Evolutionary conservation across 768 basidiomycete genomes (phyloP).

Genomic region (Russula foetens): DNA sequence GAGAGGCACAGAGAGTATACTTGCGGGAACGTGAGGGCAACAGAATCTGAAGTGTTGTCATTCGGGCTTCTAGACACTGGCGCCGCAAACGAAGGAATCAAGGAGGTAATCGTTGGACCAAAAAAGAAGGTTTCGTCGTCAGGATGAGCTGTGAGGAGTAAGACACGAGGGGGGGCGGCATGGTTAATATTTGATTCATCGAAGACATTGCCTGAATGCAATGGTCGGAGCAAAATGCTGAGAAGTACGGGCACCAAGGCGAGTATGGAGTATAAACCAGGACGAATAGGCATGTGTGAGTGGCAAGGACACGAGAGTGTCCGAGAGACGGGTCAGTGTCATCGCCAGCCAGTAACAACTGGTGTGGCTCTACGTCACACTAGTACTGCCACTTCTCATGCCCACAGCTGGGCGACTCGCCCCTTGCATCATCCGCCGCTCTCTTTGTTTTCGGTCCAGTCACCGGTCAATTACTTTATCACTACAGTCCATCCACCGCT

Average conservation of each 20-base stretch:
- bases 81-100: conserved; percentile 25
- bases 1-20: conserved; percentile 69
- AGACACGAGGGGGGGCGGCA: conserved; percentile 26
- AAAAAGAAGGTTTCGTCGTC: conserved; percentile 97
- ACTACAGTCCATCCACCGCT: not conserved
- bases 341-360: too few species aligned
- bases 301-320: too few species aligned
- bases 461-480: not conserved
- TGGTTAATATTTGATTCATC: not conserved
- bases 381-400: not conserved
- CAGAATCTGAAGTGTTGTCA: not conserved
- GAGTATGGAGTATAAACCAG: conserved; percentile 3
- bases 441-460: not conserved
- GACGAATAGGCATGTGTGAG: not conserved
- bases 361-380: not conserved
- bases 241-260: not conserved
- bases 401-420: not conserved
- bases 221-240: not conserved
- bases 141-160: conserved; percentile 86
- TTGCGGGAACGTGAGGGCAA: conserved; percentile 19
- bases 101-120: conserved; percentile 65
- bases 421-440: not conserved
- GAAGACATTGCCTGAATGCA: not conserved
- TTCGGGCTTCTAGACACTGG: not conserved
- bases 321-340: too few species aligned